Conservation (phyloP, 2,329 filamentous ascomycete species). For the Niveomyces coronatus region DNA sequence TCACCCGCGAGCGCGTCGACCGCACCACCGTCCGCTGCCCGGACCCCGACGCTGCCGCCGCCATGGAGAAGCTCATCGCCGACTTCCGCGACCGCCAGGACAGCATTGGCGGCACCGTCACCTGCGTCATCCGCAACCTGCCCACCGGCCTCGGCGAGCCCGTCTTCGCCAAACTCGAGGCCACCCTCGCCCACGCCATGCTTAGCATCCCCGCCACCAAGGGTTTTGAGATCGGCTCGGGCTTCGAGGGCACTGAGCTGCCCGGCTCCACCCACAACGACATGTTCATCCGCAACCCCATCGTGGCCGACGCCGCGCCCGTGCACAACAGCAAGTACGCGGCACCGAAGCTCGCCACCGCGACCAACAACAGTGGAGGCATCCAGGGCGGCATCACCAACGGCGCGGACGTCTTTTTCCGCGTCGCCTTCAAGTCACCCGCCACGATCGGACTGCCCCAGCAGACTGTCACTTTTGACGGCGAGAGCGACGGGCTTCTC, state of each 20-base stretch:
- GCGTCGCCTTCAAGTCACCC: conserved; percentile 87
- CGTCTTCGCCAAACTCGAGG: conserved; percentile 92
- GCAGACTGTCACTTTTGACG: conserved; percentile 70
- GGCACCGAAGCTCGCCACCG: conserved; percentile 68
- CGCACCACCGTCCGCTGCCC: conserved; percentile 88
- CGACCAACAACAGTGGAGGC: conserved; percentile 90
- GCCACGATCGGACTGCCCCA: conserved; percentile 90
- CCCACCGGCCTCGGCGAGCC: conserved; percentile 86
- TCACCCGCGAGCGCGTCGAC: conserved; percentile 30
- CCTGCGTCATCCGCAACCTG: conserved; percentile 80
- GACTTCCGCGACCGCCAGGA: conserved; percentile 69
- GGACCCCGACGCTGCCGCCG: conserved; percentile 43
- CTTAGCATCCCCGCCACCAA: conserved; percentile 90
- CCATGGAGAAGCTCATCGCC: conserved; percentile 72
- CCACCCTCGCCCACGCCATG: conserved; percentile 85
- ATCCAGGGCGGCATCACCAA: conserved; percentile 95
- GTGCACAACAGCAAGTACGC: no score
- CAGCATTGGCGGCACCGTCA: conserved; percentile 90
- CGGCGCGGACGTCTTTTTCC: conserved; percentile 89
- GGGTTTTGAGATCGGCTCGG: conserved; percentile 90
- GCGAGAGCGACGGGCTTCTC: conserved; percentile 58
- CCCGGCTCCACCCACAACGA: conserved; percentile 91
- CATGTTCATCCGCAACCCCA: no score
- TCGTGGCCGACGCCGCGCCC: no score
- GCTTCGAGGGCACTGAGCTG: conserved; percentile 78